phyloP scores from a whole-genome alignment of 2,329 filamentous ascomycete genomes.

The Thermoascus crustaceus region DNA sequence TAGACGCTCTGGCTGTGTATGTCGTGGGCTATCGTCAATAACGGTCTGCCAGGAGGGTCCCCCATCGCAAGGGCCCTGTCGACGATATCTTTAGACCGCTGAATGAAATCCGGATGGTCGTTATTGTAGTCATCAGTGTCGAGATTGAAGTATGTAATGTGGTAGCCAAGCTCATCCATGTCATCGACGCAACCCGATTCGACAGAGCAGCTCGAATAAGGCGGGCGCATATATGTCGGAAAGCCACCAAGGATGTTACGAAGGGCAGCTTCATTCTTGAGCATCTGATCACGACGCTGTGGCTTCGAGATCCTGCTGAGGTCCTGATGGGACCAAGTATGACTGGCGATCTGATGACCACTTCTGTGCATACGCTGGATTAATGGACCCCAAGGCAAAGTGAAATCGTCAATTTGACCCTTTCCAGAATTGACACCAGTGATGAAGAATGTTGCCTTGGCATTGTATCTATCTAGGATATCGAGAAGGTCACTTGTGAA shows the following conservation, averaged over 20 bases:
- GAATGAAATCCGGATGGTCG: slow-evolving; percentile 28
- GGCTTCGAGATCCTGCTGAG: slow-evolving; percentile 31
- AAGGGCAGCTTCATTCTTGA: slow-evolving; percentile 41
- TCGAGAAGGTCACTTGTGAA: slow-evolving; percentile 57
- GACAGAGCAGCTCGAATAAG: slow-evolving; percentile 36
- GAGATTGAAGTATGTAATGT: slow-evolving; percentile 40
- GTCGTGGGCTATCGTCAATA: slow-evolving; percentile 36
- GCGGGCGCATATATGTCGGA: slow-evolving; percentile 48
- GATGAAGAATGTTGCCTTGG: slow-evolving; percentile 62
- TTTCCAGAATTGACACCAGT: slow-evolving; percentile 42
- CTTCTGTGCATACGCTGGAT: slow-evolving; percentile 36
- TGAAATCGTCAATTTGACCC: slow-evolving; percentile 36
- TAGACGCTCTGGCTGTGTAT: slow-evolving; percentile 36
- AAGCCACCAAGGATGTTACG: slow-evolving; percentile 41
- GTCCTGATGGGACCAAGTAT: slow-evolving; percentile 46
- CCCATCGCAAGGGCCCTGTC: slow-evolving; percentile 22
- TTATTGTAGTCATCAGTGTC: slow-evolving; percentile 42
- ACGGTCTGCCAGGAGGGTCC: slow-evolving; percentile 22
- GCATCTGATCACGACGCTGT: slow-evolving; percentile 36
- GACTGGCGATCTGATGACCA: slow-evolving; percentile 45
- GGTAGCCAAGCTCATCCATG: slow-evolving; percentile 41
- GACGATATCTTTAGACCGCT: slow-evolving; percentile 34
- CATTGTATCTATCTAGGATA: slow-evolving; percentile 50
- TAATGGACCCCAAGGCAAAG: slow-evolving; percentile 29
- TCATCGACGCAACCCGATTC: slow-evolving; percentile 34